Evolutionary conservation across 169 alveolate genomes (phyloP), one percentile per base, ranked within the genome.

Genomic region (Plasmodium malariae): DNA sequence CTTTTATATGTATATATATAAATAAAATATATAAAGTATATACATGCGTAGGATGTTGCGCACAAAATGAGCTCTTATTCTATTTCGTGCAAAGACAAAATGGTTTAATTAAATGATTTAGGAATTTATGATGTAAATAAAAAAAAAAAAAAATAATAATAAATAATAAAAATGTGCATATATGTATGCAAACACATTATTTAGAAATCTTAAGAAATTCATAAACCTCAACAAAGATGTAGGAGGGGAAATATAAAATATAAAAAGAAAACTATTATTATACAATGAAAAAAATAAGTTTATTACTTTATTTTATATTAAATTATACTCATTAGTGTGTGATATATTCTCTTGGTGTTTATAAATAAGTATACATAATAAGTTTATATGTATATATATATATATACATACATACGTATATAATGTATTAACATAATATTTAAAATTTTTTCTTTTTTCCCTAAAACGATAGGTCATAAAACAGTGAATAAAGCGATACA

Each of bases 21-120:
- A 11, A 45, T 3, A 45, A 11, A 45, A 45, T 11, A 11, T 11
- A 11, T 45, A 1, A 45, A 45, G 14, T 11, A 45, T 11, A 19
- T 30, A 4, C 37, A 37, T 0, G 37, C 6, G 12, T 14, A 67
- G 60, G 28, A 67, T 17, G 60, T 34, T 67, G 59, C 28, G 37
- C 54, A 67, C 55, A 26, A 67, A 67, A 67, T 30, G 28, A 67
- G 37, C 12, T 19, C 21, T 67, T 67, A 19, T 21, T 37, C 40
- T 14, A 19, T 40, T 37, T 19, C 24, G 74, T 67, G 74, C 74
- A 67, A 36, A 67, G 54, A 36, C 59, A 40, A 67, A 67, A 67
- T 19, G 17, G 55, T 67, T 36, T 67, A 60, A 60, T 60, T 7
- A 5, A 60, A 60, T 60, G 7, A 60, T 28, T 60, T 60, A 60